phyloP scores from a whole-genome alignment of 805 yeast species.

The Maudiozyma turicensis region DNA sequence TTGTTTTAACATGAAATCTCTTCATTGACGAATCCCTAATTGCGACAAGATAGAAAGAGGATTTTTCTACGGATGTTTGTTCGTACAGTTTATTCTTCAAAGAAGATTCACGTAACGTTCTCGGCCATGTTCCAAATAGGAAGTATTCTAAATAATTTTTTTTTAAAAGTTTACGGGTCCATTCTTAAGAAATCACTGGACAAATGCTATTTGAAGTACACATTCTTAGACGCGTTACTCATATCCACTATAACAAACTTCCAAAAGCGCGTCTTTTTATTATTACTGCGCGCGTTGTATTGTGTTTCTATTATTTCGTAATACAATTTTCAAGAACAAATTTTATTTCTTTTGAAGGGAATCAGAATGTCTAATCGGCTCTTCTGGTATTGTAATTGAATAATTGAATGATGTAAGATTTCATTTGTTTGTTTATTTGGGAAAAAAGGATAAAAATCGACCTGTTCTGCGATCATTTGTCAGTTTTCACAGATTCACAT shows the following conservation, averaged over 20 bases:
- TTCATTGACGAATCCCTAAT: too few relatives aligned
- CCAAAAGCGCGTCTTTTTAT: background rate
- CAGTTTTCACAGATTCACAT: too few relatives aligned
- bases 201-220: background rate
- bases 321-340: background rate
- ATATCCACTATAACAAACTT: background rate
- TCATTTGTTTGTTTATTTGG: too few relatives aligned
- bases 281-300: too few relatives aligned
- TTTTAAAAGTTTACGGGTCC: too few relatives aligned
- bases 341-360: background rate
- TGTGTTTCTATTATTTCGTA: too few relatives aligned
- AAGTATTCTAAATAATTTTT: background rate
- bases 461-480: too few relatives aligned
- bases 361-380: background rate
- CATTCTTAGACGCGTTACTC: background rate
- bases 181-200: background rate
- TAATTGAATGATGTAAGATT: background rate
- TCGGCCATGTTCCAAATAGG: background rate
- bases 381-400: background rate
- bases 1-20: too few relatives aligned
- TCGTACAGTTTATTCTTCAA: background rate
- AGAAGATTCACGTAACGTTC: background rate
- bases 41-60: too few relatives aligned
- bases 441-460: too few relatives aligned
- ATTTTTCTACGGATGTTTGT: too few relatives aligned